Conservation (phyloP, 225 moss, liverwort and hornwort species). For the Straminergon stramineum region DNA sequence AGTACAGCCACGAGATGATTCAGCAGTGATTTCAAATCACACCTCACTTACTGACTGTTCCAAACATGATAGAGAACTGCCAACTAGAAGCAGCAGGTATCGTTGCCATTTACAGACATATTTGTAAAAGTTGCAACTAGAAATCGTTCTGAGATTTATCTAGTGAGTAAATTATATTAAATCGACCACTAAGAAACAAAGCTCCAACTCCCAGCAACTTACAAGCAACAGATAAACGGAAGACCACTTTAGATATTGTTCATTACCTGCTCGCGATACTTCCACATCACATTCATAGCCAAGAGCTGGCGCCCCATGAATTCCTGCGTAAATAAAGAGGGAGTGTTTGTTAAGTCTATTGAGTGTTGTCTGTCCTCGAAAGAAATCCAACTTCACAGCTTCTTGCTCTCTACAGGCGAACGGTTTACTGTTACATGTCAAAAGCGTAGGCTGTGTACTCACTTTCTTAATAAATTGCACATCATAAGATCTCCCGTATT, state of each 20-base stretch:
- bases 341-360: background rate
- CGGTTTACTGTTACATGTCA: background rate
- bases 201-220: background rate
- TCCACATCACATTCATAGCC: conserved; percentile 99
- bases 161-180: background rate
- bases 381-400: background rate
- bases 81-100: background rate
- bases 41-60: background rate
- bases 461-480: conserved; percentile 98
- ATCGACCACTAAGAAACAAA: background rate
- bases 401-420: background rate
- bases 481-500: conserved; percentile 97
- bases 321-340: conserved; percentile 39
- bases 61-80: background rate
- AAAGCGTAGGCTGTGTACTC: background rate
- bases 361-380: background rate
- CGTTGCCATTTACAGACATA: background rate
- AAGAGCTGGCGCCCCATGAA: conserved; percentile 90
- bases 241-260: background rate
- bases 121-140: background rate
- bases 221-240: background rate
- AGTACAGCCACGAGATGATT: background rate
- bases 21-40: background rate
- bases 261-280: conserved; percentile 95
- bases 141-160: background rate